Evolutionary conservation across 2,329 filamentous ascomycete genomes (phyloP).

Genomic region (Emmonsiellopsis sp.): DNA sequence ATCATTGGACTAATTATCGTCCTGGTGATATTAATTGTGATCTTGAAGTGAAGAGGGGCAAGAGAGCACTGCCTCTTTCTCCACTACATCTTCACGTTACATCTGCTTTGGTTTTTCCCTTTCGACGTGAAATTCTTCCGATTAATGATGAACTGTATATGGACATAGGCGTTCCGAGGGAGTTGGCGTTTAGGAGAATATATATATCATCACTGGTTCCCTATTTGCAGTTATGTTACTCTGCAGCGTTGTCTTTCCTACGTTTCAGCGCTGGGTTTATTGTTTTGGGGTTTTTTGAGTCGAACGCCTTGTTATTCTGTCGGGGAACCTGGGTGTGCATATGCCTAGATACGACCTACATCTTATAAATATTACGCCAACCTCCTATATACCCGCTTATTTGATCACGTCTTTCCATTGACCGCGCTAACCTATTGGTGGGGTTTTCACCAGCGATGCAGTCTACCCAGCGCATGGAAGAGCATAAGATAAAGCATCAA

Average conservation of each 20-base stretch:
- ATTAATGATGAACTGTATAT: constrained; percentile 3
- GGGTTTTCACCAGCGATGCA: too few relatives aligned
- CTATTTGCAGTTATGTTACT: neutral
- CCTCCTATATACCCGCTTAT: too few relatives aligned
- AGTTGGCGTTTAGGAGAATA: neutral
- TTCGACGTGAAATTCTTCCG: neutral
- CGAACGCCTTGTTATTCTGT: too few relatives aligned
- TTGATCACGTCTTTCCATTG: too few relatives aligned
- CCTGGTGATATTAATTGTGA: constrained; percentile 70
- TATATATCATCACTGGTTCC: neutral
- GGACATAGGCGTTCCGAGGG: neutral
- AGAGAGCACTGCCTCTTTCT: neutral
- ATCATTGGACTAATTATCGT: constrained; percentile 77
- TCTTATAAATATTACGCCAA: too few relatives aligned
- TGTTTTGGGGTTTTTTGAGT: too few relatives aligned
- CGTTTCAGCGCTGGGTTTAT: too few relatives aligned
- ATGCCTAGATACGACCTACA: too few relatives aligned
- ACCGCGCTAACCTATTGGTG: too few relatives aligned
- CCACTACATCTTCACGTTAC: neutral
- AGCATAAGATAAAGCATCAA: too few relatives aligned
- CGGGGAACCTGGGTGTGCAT: too few relatives aligned
- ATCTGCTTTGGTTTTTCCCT: neutral
- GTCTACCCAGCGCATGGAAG: too few relatives aligned
- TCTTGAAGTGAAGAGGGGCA: constrained; percentile 54
- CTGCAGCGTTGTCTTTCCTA: neutral